Percentiles rank a stretch among this genome's conserved stretches.
Conservation (phyloP, 176 grass and related monocot species). For the Carex pumila region DNA sequence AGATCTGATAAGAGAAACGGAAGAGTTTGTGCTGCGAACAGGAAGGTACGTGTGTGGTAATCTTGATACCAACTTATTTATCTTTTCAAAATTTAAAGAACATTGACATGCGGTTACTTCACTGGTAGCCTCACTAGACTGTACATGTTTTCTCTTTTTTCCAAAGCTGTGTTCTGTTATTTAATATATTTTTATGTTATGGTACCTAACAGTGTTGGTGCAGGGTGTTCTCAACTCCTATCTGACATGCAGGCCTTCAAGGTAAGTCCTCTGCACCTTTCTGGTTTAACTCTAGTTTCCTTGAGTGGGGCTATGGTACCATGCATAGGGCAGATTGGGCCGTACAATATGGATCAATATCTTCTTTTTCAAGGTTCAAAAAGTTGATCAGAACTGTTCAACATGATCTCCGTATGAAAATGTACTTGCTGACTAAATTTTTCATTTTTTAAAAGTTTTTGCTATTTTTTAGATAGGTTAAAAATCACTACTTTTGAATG, state of each 20-base stretch:
- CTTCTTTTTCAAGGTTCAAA: no score
- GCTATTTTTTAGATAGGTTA: no score
- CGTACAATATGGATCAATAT: no score
- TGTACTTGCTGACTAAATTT: no score
- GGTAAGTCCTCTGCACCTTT: conserved; percentile 47
- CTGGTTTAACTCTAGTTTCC: not conserved
- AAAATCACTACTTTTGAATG: no score
- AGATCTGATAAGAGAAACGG: conserved; percentile 98
- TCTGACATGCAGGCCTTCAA: conserved; percentile 99
- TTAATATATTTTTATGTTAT: conserved; percentile 18
- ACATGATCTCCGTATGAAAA: no score
- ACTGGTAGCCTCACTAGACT: not conserved
- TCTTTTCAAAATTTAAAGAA: not conserved
- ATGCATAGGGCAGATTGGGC: no score
- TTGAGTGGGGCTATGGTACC: no score
- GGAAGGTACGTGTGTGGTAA: conserved; percentile 51
- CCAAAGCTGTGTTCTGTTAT: not conserved
- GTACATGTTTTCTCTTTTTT: not conserved
- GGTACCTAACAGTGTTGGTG: conserved; percentile 64
- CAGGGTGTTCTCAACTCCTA: conserved; percentile 94
- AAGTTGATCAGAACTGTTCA: no score
- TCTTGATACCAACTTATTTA: not conserved
- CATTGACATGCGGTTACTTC: not conserved
- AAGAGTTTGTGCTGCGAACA: conserved; percentile 86
- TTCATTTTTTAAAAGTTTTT: no score